A percentile compares a stretch with the other conserved stretches of the same genome.
These are phyloP conservation scores for Cercospora citrullina DNA, from an alignment of 2,329 filamentous ascomycete species.

Conservation along the genomic window DNA sequence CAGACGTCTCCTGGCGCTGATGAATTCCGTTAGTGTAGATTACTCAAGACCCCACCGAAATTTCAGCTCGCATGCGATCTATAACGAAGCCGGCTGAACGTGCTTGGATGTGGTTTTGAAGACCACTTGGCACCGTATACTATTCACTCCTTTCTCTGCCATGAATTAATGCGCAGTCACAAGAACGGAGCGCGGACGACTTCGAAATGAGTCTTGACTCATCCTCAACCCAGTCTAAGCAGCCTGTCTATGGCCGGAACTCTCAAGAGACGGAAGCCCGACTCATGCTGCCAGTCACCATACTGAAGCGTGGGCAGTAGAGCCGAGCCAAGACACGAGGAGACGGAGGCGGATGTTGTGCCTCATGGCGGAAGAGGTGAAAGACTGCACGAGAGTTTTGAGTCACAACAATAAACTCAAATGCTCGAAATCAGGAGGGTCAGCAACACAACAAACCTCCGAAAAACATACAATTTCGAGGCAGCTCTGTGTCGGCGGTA, in stretches of 20 bases:
- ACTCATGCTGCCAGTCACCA: not conserved
- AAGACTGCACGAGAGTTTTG: not conserved
- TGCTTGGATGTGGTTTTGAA: not conserved
- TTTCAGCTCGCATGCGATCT: not conserved
- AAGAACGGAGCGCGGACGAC: not conserved
- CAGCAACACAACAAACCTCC: too few relatives aligned
- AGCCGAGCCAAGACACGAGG: not conserved
- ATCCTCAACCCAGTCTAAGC: not conserved
- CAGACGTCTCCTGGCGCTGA: constrained; percentile 63
- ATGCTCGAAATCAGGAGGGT: not conserved
- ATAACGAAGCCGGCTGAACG: not conserved
- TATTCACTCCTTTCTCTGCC: not conserved
- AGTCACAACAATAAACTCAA: not conserved
- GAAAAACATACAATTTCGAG: not conserved
- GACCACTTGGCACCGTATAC: not conserved
- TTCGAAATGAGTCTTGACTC: not conserved
- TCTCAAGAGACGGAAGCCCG: not conserved
- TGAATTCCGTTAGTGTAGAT: not conserved
- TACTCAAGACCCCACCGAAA: not conserved
- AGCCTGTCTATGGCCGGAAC: not conserved
- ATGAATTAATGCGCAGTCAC: not conserved
- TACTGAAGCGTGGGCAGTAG: not conserved
- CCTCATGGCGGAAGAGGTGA: not conserved
- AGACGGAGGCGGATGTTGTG: not conserved
- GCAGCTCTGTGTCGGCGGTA: not conserved